Evolutionary conservation across 78 protist species (phyloP).

Genomic region (Cavenderia fasciculata): DNA sequence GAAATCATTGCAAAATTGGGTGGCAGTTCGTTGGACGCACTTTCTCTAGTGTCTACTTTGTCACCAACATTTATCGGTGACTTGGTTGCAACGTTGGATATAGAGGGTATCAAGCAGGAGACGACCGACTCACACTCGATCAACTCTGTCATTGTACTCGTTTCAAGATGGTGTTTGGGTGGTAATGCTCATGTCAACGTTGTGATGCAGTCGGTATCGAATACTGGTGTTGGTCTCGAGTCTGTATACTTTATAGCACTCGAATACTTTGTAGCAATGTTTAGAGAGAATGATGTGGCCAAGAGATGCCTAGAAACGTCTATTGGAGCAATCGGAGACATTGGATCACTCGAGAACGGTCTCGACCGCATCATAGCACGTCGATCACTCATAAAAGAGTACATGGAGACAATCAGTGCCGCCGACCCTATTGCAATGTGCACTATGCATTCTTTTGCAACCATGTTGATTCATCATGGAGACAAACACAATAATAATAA

Average conservation of each 20-base stretch:
- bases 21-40: background rate
- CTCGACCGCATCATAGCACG: background rate
- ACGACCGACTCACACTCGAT: background rate
- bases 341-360: background rate
- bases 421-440: background rate
- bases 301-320: background rate
- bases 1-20: background rate
- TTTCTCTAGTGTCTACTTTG: background rate
- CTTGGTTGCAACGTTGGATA: too few relatives aligned
- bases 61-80: background rate
- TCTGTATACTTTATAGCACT: background rate
- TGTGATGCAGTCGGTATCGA: too few relatives aligned
- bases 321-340: background rate
- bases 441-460: background rate
- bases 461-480: too few relatives aligned
- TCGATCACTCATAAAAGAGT: background rate
- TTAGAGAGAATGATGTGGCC: background rate
- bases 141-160: background rate
- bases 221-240: background rate
- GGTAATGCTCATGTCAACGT: background rate
- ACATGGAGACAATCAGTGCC: background rate
- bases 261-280: background rate
- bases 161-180: background rate
- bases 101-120: too few relatives aligned
- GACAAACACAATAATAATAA: too few relatives aligned